phyloP scores from a whole-genome alignment of 129 eudicot species.

The Ambrosia artemisiifolia region DNA sequence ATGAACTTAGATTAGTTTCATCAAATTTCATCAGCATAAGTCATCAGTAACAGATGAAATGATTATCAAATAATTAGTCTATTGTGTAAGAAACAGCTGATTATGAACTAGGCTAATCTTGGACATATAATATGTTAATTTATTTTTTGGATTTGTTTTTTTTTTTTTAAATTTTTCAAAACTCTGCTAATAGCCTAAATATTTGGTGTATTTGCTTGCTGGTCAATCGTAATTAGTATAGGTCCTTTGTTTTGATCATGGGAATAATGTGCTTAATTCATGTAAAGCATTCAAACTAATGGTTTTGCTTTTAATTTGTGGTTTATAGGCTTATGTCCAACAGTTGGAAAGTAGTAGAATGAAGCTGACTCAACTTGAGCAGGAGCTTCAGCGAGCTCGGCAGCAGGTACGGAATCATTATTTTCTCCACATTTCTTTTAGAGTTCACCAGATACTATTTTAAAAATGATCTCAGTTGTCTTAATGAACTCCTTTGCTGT shows the following conservation, averaged over 20 bases:
- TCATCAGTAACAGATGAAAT: not conserved
- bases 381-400: constrained; percentile 97
- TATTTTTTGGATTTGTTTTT: not conserved
- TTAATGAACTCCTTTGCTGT: constrained; percentile 17
- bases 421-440: constrained; percentile 6
- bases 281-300: not conserved
- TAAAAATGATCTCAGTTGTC: constrained; percentile 8
- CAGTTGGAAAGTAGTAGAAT: constrained; percentile 94
- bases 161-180: not conserved
- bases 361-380: constrained; percentile 96
- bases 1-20: not conserved
- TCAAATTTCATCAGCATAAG: not conserved
- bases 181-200: not conserved
- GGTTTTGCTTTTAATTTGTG: not conserved
- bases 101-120: not conserved
- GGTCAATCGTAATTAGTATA: not conserved
- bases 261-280: not conserved
- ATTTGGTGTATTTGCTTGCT: not conserved
- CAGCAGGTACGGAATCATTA: constrained; percentile 65
- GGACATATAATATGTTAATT: not conserved
- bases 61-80: not conserved
- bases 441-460: not conserved
- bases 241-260: not conserved
- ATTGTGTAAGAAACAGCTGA: not conserved
- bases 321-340: constrained; percentile 89